These are phyloP conservation scores for Leishmania turanica DNA, from an alignment of 208 protist genomes.

Conservation along the genomic window DNA sequence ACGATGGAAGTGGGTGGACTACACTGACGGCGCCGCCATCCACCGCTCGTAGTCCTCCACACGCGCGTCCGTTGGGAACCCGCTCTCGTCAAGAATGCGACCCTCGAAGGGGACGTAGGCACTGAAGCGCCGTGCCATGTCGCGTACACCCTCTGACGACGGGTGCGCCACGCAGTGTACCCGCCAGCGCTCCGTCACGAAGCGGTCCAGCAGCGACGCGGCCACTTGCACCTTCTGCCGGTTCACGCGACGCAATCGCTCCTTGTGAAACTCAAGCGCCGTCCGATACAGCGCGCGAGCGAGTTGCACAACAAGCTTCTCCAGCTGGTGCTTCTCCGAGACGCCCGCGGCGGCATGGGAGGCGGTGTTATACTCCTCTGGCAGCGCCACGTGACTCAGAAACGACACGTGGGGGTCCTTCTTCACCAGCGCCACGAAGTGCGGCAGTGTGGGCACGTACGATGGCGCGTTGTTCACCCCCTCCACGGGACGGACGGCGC, in stretches of 20 bases:
- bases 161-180: constrained; percentile 19
- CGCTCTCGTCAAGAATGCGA: constrained; percentile 62
- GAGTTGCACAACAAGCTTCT: constrained; percentile 62
- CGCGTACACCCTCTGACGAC: constrained; percentile 29
- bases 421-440: constrained; percentile 71
- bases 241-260: constrained; percentile 67
- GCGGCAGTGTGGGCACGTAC: constrained; percentile 72
- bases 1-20: not conserved
- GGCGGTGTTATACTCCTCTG: constrained; percentile 23
- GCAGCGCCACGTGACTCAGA: constrained; percentile 57
- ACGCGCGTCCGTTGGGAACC: constrained; percentile 77
- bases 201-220: constrained; percentile 70
- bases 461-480: constrained; percentile 35
- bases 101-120: constrained; percentile 64
- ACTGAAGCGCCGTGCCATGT: constrained; percentile 59
- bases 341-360: not conserved
- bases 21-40: constrained; percentile 56
- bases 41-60: constrained; percentile 83
- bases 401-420: constrained; percentile 79
- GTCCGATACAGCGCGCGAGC: constrained; percentile 57
- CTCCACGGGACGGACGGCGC: constrained; percentile 40
- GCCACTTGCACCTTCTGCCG: constrained; percentile 82
- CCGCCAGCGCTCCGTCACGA: constrained; percentile 46
- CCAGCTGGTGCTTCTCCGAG: constrained; percentile 42
- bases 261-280: constrained; percentile 75